Evolutionary conservation across 2,329 filamentous ascomycete species (phyloP).

Genomic region (Ploettnerulaceae sp.): DNA sequence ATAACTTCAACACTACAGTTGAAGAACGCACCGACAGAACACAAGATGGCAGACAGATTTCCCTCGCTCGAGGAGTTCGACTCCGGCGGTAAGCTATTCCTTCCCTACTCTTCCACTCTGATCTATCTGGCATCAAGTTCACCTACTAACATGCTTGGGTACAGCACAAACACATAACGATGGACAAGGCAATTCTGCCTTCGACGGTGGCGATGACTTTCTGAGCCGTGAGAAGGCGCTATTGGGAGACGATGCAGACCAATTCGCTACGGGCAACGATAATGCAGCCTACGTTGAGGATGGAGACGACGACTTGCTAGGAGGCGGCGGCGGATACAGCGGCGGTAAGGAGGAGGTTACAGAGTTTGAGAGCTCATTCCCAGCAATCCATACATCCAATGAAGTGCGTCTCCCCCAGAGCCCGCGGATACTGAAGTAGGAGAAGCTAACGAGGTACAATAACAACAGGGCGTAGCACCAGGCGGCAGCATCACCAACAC

Average conservation of each 20-base stretch:
- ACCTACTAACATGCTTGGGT: constrained; percentile 15
- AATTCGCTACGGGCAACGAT: constrained; percentile 78
- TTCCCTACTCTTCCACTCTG: not conserved
- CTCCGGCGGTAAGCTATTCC: constrained; percentile 44
- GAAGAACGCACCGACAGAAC: constrained; percentile 6
- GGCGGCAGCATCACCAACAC: constrained; percentile 76
- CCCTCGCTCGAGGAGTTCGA: constrained; percentile 57
- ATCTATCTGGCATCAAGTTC: not conserved
- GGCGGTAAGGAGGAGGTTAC: constrained; percentile 33
- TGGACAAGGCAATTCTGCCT: constrained; percentile 43
- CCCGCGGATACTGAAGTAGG: not conserved
- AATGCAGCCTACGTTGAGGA: constrained; percentile 58
- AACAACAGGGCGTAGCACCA: constrained; percentile 61
- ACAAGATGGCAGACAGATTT: constrained; percentile 52
- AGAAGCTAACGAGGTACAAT: not conserved
- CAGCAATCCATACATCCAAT: constrained; percentile 64
- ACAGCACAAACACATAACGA: constrained; percentile 71
- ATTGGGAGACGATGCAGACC: constrained; percentile 88
- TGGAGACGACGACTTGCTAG: constrained; percentile 67
- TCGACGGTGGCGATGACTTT: constrained; percentile 70
- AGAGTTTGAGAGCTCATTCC: constrained; percentile 84
- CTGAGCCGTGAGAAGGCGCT: constrained; percentile 81
- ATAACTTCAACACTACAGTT: constrained; percentile 10
- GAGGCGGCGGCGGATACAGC: constrained; percentile 48
- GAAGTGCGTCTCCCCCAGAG: constrained; percentile 54